phyloP scores from a whole-genome alignment of 208 protist species.

The Wallacemonas rigidus region DNA sequence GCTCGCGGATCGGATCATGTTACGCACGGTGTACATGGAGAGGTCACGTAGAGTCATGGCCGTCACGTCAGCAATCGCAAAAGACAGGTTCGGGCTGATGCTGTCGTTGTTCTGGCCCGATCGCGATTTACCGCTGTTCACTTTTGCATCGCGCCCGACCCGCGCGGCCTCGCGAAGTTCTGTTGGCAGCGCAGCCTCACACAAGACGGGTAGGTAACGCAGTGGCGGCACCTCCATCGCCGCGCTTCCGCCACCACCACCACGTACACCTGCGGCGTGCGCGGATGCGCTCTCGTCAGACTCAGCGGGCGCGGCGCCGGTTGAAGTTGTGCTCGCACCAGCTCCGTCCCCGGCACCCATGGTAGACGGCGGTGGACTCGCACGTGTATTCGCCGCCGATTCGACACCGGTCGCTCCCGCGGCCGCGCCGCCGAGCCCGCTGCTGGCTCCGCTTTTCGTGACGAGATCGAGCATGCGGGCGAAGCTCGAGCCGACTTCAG shows the following conservation, averaged over 20 bases:
- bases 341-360: not conserved
- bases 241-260: not conserved
- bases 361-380: not conserved
- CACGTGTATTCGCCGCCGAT: no score
- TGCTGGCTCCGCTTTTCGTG: slow-evolving; percentile 3
- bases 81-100: not conserved
- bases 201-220: slow-evolving; percentile 37
- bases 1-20: slow-evolving; percentile 51
- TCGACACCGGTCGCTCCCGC: slow-evolving; percentile 25
- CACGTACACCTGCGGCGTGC: not conserved
- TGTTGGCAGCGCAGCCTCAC: slow-evolving; percentile 21
- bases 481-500: slow-evolving; percentile 34
- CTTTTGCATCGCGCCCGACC: not conserved
- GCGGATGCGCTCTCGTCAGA: slow-evolving; percentile 21
- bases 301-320: slow-evolving; percentile 5
- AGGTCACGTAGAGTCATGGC: slow-evolving; percentile 53
- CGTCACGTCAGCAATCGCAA: not conserved
- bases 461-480: slow-evolving; percentile 35
- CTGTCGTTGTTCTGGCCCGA: not conserved
- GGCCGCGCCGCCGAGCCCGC: not conserved
- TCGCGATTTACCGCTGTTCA: slow-evolving; percentile 1
- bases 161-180: slow-evolving; percentile 27
- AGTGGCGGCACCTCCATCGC: slow-evolving; percentile 29
- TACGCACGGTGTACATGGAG: slow-evolving; percentile 66
- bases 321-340: no score